Evolutionary conservation across 495 filamentous ascomycete species (phyloP).

Genomic region (Neurospora hispaniola): DNA sequence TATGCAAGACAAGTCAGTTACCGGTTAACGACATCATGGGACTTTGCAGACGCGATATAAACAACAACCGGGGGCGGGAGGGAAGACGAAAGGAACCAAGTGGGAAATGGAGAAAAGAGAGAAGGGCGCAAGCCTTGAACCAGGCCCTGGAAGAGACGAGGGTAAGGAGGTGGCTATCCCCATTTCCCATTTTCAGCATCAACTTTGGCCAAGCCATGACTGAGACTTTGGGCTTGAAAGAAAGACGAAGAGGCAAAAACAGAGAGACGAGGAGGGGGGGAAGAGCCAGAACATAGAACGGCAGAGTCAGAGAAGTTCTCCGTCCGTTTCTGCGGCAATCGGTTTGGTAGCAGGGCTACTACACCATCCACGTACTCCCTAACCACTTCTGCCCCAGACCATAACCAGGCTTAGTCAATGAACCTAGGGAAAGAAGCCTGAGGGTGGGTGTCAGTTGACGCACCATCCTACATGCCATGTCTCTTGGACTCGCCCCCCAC

Average conservation of each 20-base stretch:
- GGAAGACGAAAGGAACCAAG: background rate
- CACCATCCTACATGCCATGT: background rate
- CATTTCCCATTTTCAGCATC: background rate
- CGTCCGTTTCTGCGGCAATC: background rate
- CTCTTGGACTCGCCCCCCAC: constrained; percentile 7
- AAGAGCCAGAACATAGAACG: background rate
- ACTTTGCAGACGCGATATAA: constrained; percentile 6
- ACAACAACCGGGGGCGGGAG: constrained; percentile 1
- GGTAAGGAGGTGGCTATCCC: background rate
- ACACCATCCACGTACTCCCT: background rate
- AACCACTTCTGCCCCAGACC: background rate
- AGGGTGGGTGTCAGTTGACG: background rate
- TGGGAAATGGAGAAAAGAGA: background rate
- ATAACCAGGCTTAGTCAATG: background rate
- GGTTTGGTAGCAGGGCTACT: background rate
- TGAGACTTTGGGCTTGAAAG: background rate
- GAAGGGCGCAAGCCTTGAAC: background rate
- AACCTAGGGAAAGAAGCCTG: background rate
- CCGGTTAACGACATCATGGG: constrained; percentile 21
- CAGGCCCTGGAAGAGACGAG: background rate
- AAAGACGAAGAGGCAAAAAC: background rate
- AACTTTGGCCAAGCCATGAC: background rate
- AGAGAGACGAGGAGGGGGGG: background rate
- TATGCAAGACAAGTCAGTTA: constrained; percentile 22
- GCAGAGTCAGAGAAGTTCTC: background rate